A percentile compares a stretch with the other conserved stretches of the same genome.
Evolutionary conservation across 768 basidiomycete genomes (phyloP).

Genomic region (Pholiota molesta): DNA sequence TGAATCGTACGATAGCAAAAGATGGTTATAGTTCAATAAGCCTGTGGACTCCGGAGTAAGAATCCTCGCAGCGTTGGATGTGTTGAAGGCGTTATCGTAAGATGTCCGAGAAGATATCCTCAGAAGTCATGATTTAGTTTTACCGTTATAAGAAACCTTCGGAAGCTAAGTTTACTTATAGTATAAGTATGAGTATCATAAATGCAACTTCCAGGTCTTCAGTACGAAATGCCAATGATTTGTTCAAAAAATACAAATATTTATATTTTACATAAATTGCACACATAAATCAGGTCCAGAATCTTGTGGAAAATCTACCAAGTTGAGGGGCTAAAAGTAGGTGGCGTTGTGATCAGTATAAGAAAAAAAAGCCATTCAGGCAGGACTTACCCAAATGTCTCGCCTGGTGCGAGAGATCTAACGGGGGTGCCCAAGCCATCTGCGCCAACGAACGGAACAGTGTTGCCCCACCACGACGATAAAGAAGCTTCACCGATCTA

Average conservation of each 20-base stretch:
- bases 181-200: too few relatives aligned
- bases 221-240: not conserved
- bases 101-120: constrained; percentile 61
- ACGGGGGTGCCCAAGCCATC: constrained; percentile 31
- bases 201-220: not conserved
- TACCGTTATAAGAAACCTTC: not conserved
- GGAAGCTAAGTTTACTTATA: too few relatives aligned
- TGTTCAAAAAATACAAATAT: not conserved
- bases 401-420: constrained; percentile 27
- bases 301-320: not conserved
- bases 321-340: not conserved
- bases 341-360: not conserved
- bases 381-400: constrained; percentile 34
- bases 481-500: not conserved
- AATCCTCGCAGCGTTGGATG: constrained; percentile 60
- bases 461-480: constrained; percentile 6
- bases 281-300: not conserved
- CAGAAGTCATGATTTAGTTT: not conserved
- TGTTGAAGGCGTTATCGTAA: constrained; percentile 59
- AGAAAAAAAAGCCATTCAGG: not conserved
- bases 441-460: constrained; percentile 29
- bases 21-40: constrained; percentile 59
- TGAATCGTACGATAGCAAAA: too few relatives aligned
- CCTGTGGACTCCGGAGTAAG: constrained; percentile 53
- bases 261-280: not conserved